Base-by-base conservation (phyloP, 2,329 filamentous ascomycete species). In the Diaporthe citrichinensis region DNA sequence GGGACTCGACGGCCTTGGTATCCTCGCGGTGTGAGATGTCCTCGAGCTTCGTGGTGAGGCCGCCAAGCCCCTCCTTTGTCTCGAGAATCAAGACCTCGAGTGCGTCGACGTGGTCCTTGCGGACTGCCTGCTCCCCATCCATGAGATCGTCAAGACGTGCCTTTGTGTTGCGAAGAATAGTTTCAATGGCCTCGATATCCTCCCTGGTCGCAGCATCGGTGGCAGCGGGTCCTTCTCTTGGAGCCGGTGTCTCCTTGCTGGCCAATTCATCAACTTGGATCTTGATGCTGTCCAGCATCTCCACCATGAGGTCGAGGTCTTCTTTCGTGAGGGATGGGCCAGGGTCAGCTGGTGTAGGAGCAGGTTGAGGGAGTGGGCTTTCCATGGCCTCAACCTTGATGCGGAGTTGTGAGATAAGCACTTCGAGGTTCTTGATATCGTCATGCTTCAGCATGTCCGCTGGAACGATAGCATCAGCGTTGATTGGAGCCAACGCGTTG, bases 171-270 rank as follows among this genome's bases (percentile, higher is more conserved):
- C 94, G 92, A 17, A 98, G 88, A 67, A 98, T 92, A 0, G 94
- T 97, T 83, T 98, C 96, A 75, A 98, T 96, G 15, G 95, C 95
- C 77, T 96, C 92, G 0, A 96, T 94, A 79, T 98, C 96, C 78
- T 98, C 95, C 81, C 94, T 94, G 44, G 89, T 92, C 8, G 93
- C 92, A 3, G 88, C 83, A 51, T 92, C 91, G 3, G 80, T 80
- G 6, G 77, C 74, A 20, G 71, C 53, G 75, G 83, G 46, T 77
- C 59, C 2, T 78, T 79, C 34, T 51, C 68, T 75, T 34, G 79
- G 39, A n/a, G 77, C 72, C 28, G 79, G 68, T 67, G 80, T 74
- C 7, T 81, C 81, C 28, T 74, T 77, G 25, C 80, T 71, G 0
- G 82, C 77, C 73, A 85, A 78, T 14, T 80, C 82, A 3, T 80